These are phyloP conservation scores for Avicennia marina DNA, from an alignment of 257 asterid genomes.

Conservation along the genomic window DNA sequence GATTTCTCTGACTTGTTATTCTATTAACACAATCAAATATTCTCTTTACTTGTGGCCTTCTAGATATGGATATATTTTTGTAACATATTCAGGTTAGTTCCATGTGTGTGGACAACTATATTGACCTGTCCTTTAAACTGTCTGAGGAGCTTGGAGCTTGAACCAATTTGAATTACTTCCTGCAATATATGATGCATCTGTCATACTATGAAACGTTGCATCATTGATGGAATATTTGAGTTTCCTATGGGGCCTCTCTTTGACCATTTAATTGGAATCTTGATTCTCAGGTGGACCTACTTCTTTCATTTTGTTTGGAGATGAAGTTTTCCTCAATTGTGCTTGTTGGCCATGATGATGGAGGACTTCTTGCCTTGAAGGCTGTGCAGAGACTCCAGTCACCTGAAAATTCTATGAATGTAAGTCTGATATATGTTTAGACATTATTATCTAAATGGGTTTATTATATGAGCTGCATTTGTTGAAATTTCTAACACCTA, in stretches of 20 bases:
- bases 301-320: constrained; percentile 68
- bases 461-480: background rate
- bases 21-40: background rate
- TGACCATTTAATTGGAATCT: background rate
- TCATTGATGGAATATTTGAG: background rate
- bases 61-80: background rate
- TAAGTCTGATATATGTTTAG: constrained; percentile 34
- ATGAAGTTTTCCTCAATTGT: constrained; percentile 77
- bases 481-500: background rate
- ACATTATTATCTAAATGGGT: background rate
- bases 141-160: background rate
- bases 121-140: background rate
- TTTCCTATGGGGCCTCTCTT: constrained; percentile 9
- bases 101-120: background rate
- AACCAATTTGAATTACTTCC: constrained; percentile 3
- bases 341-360: constrained; percentile 88
- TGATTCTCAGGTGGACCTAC: constrained; percentile 76
- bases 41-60: background rate
- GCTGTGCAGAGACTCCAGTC: constrained; percentile 66
- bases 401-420: constrained; percentile 43
- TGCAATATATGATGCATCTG: background rate
- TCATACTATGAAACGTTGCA: background rate
- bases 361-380: constrained; percentile 81
- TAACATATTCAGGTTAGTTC: background rate
- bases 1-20: too few relatives aligned